Evolutionary conservation across 2,329 filamentous ascomycete species (phyloP).

Genomic region (Chaetomiaceae sp.): DNA sequence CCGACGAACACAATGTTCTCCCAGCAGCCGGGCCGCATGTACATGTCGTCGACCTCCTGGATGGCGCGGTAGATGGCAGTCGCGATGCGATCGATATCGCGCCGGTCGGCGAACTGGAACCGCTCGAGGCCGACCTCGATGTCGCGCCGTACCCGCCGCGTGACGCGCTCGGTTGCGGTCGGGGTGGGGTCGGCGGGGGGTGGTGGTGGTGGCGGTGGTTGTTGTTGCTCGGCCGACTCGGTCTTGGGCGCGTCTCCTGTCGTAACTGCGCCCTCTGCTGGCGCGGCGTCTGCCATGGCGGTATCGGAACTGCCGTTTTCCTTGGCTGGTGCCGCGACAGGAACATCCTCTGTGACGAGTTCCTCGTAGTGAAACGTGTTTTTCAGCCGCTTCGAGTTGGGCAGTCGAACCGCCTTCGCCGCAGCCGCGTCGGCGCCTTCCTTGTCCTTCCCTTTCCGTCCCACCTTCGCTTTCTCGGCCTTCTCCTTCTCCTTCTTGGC

Average conservation of each 20-base stretch:
- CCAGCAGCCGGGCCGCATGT: constrained; percentile 82
- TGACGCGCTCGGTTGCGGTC: constrained; percentile 37
- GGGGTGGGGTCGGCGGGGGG: constrained; percentile 1
- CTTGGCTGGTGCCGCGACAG: constrained; percentile 30
- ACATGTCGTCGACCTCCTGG: constrained; percentile 74
- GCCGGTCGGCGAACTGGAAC: constrained; percentile 61
- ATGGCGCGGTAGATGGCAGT: constrained; percentile 78
- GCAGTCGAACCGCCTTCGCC: constrained; percentile 54
- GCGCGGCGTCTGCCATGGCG: constrained; percentile 19
- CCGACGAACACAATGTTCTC: constrained; percentile 88
- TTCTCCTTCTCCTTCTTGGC: constrained; percentile 80
- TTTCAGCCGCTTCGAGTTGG: constrained; percentile 64
- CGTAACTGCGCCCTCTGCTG: background rate
- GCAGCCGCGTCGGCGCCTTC: constrained; percentile 45
- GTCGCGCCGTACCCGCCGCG: constrained; percentile 56
- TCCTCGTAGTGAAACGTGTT: constrained; percentile 73
- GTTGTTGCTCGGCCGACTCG: constrained; percentile 9
- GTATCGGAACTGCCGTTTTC: constrained; percentile 21
- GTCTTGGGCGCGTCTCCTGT: constrained; percentile 16
- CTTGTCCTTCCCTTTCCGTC: constrained; percentile 56
- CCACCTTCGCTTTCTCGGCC: constrained; percentile 55
- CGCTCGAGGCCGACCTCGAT: constrained; percentile 74
- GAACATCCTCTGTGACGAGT: constrained; percentile 49
- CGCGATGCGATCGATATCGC: constrained; percentile 75
- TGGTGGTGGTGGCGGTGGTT: background rate